Percentiles rank a stretch among this genome's conserved stretches.
phyloP scores from a whole-genome alignment of 140 eudicot genomes.

The Senecio squalidus region DNA sequence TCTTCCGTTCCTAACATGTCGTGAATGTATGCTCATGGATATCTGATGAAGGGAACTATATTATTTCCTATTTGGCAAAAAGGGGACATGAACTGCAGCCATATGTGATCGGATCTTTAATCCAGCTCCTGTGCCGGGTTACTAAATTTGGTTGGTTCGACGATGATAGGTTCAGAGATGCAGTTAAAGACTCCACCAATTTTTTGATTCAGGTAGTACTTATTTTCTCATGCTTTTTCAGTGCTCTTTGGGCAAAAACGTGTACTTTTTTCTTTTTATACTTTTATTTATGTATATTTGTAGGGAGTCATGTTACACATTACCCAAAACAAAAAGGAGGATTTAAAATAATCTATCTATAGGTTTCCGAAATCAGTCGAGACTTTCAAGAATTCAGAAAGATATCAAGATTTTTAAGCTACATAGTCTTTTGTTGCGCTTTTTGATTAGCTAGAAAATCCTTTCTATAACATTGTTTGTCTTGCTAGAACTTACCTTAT shows the following conservation, averaged over 20 bases:
- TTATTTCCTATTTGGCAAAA: conserved; percentile 76
- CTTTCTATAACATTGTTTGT: neutral
- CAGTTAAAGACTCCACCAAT: conserved; percentile 68
- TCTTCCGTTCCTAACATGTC: conserved; percentile 4
- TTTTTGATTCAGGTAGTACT: conserved; percentile 75
- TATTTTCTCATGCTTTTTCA: neutral
- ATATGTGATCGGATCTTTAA: conserved; percentile 78
- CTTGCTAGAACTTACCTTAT: neutral
- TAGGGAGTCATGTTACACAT: neutral
- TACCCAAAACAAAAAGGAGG: neutral
- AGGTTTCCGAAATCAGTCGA: too few species aligned
- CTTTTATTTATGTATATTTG: neutral
- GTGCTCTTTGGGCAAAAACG: neutral
- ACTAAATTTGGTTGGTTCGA: conserved; percentile 96
- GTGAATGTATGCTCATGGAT: conserved; percentile 28
- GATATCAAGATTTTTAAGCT: neutral
- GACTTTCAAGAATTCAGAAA: neutral
- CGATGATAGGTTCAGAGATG: conserved; percentile 84
- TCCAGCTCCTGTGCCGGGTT: conserved; percentile 87
- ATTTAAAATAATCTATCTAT: neutral
- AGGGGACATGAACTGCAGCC: conserved; percentile 93
- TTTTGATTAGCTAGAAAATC: neutral
- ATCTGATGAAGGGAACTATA: conserved; percentile 79
- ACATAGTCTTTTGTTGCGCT: conserved; percentile 1
- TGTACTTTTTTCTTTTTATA: neutral